Evolutionary conservation across 2,329 filamentous ascomycete genomes (phyloP).

Genomic region (Orbilia quercus): DNA sequence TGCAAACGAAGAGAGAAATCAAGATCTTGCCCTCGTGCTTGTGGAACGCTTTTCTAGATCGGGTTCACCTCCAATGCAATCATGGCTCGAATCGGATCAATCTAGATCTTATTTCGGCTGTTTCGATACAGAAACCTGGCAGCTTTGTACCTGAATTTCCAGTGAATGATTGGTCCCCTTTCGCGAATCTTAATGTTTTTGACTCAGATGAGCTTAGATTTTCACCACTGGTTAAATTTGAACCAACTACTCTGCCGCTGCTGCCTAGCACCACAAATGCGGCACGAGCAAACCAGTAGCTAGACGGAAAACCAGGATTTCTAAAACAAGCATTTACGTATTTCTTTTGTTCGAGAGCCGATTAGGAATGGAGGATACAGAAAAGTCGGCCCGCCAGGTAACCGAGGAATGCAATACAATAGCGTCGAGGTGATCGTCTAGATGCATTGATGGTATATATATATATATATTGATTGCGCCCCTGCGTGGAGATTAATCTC

Average conservation of each 20-base stretch:
- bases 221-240: too few species aligned
- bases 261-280: background rate
- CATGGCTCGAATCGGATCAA: too few species aligned
- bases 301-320: background rate
- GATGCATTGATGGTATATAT: too few species aligned
- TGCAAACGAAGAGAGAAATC: too few species aligned
- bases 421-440: background rate
- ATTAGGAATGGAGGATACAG: background rate
- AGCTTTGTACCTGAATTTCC: background rate
- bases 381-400: background rate
- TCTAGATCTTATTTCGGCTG: conserved; percentile 11
- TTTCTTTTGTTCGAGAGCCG: background rate
- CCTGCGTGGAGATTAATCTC: background rate
- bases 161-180: conserved; percentile 45
- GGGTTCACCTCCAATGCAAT: background rate
- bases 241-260: background rate
- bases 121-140: background rate
- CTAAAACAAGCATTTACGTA: too few species aligned
- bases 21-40: conserved; percentile 15
- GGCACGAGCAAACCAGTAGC: conserved; percentile 9
- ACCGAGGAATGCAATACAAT: conserved; percentile 3
- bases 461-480: conserved; percentile 5
- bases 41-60: conserved; percentile 24
- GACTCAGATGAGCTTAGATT: too few species aligned
- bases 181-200: conserved; percentile 28